phyloP scores from a whole-genome alignment of 1,284 basidiomycete species.

The Apiotrichum gracile region DNA sequence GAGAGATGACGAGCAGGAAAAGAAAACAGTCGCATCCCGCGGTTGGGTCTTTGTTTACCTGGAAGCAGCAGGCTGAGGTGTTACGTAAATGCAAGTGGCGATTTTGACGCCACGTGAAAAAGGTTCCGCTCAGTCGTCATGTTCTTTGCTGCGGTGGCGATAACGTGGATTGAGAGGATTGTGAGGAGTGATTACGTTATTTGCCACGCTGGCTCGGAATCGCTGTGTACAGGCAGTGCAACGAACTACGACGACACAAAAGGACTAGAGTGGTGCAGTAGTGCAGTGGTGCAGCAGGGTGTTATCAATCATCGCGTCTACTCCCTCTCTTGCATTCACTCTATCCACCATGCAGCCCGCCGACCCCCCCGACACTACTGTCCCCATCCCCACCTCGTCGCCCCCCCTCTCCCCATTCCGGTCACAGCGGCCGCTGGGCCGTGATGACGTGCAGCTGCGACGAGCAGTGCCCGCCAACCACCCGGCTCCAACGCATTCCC shows the following conservation, averaged over 20 bases:
- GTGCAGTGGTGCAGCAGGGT: too few species aligned
- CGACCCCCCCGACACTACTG: slow-evolving; percentile 12
- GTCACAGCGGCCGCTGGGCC: not conserved
- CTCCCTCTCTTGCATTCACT: not conserved
- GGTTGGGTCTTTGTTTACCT: not conserved
- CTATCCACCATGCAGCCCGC: slow-evolving; percentile 12
- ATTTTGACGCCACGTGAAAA: too few species aligned
- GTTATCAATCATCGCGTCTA: not conserved
- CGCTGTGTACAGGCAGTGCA: too few species aligned
- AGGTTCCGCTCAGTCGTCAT: too few species aligned
- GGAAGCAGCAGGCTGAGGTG: not conserved
- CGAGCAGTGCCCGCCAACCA: not conserved
- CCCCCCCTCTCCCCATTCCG: slow-evolving; percentile 5
- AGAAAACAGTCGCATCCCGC: slow-evolving; percentile 4
- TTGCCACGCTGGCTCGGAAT: too few species aligned
- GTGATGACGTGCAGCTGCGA: slow-evolving; percentile 5
- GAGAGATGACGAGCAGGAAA: not conserved
- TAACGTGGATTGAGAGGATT: too few species aligned
- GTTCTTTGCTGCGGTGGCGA: too few species aligned
- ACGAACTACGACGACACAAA: too few species aligned
- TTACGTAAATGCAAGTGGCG: too few species aligned
- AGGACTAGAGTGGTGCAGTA: too few species aligned
- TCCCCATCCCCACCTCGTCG: slow-evolving; percentile 4
- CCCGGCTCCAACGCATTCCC: not conserved
- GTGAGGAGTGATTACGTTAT: too few species aligned